Conservation (phyloP, 352 stramenopile species). For the Phytophthora fragariae region DNA sequence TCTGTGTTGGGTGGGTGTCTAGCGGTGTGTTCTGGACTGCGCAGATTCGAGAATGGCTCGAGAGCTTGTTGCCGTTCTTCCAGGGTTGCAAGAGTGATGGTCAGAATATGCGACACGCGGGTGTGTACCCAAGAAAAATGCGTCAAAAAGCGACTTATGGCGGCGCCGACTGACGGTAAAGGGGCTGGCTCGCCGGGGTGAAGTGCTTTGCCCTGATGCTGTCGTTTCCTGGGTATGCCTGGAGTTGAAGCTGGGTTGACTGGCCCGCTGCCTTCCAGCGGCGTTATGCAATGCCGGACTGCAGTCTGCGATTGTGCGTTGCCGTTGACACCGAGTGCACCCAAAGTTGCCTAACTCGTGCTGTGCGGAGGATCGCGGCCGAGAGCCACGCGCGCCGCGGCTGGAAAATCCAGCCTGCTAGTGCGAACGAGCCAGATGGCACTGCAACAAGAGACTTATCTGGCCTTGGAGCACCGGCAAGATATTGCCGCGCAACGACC, state of each 20-base stretch:
- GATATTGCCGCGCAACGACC: neutral
- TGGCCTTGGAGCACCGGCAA: conserved; percentile 11
- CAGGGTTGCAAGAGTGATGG: conserved; percentile 11
- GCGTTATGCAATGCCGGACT: conserved; percentile 12
- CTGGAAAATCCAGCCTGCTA: conserved; percentile 19
- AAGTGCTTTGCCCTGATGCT: neutral
- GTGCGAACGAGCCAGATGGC: conserved; percentile 7
- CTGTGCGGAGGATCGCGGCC: conserved; percentile 5
- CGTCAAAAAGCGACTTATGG: conserved; percentile 37
- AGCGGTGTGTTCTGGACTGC: conserved; percentile 4
- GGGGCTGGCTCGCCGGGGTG: too few relatives aligned
- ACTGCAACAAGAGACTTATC: conserved; percentile 17
- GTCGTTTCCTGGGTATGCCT: neutral
- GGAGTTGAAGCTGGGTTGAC: conserved; percentile 19
- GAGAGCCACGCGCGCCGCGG: neutral
- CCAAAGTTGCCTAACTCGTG: conserved; percentile 28
- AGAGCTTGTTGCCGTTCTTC: neutral
- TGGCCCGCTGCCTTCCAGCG: neutral
- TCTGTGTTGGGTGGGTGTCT: neutral
- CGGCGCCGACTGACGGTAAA: neutral
- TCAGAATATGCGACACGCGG: conserved; percentile 23
- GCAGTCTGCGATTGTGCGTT: conserved; percentile 18
- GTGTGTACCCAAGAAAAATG: conserved; percentile 28
- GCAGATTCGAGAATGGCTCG: conserved; percentile 28
- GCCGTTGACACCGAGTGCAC: conserved; percentile 10